These are phyloP conservation scores for Daldinia bambusicola DNA, from an alignment of 495 filamentous ascomycete species.

Conservation along the genomic window DNA sequence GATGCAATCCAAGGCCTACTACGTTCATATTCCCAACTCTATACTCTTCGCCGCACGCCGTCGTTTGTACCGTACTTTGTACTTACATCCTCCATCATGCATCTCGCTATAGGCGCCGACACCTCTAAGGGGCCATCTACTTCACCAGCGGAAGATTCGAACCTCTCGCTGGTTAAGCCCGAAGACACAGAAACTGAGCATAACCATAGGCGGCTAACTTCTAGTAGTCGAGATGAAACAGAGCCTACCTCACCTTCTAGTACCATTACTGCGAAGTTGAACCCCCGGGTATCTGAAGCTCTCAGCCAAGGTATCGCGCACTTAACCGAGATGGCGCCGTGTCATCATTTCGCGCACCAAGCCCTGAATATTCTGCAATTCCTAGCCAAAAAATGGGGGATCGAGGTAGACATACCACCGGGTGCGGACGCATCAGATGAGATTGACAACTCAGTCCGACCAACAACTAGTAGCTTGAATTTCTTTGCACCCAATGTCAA, in stretches of 20 bases:
- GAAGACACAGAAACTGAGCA: slow-evolving; percentile 24
- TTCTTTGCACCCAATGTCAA: slow-evolving; percentile 62
- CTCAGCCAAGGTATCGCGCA: slow-evolving; percentile 60
- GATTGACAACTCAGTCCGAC: slow-evolving; percentile 45
- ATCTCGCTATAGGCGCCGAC: slow-evolving; percentile 62
- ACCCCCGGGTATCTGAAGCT: slow-evolving; percentile 50
- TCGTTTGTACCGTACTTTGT: slow-evolving; percentile 70
- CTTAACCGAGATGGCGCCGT: slow-evolving; percentile 65
- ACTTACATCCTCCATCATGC: slow-evolving; percentile 66
- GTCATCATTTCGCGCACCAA: slow-evolving; percentile 68
- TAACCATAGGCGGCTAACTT: slow-evolving; percentile 37
- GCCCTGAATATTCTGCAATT: slow-evolving; percentile 67
- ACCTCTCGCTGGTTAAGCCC: slow-evolving; percentile 44
- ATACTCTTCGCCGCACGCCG: slow-evolving; percentile 66
- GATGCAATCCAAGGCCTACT: slow-evolving; percentile 68
- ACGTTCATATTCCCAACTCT: slow-evolving; percentile 67
- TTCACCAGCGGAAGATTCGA: slow-evolving; percentile 32
- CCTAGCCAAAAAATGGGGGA: slow-evolving; percentile 66
- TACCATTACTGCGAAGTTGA: slow-evolving; percentile 36
- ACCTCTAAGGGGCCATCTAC: slow-evolving; percentile 21
- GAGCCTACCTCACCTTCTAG: slow-evolving; percentile 43
- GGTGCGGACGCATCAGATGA: slow-evolving; percentile 34
- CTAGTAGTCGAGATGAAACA: slow-evolving; percentile 34
- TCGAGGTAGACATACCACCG: slow-evolving; percentile 56
- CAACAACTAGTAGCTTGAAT: slow-evolving; percentile 59